These are phyloP conservation scores for Cryptococcus neoformans DNA, from an alignment of 1,284 basidiomycete species.

Conservation along the genomic window DNA sequence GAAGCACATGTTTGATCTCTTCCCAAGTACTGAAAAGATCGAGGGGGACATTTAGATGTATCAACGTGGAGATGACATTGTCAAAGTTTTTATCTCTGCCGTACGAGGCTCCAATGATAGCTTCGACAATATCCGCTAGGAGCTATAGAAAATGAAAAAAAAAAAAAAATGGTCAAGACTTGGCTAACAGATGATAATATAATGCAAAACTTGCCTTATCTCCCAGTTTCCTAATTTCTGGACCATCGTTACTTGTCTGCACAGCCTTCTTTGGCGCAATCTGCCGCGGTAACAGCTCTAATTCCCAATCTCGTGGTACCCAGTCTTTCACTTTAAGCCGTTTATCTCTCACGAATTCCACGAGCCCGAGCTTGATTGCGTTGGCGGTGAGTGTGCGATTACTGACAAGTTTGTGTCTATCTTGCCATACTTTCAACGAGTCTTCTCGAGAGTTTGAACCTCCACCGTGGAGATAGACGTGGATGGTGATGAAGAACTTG, in stretches of 20 bases:
- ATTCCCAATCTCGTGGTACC: slow-evolving; percentile 29
- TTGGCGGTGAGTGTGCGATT: slow-evolving; percentile 18
- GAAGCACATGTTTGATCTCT: slow-evolving; percentile 7
- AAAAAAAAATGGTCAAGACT: slow-evolving; percentile 35
- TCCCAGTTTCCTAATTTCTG: slow-evolving; percentile 18
- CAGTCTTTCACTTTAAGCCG: slow-evolving; percentile 20
- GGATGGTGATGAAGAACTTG: slow-evolving; percentile 27
- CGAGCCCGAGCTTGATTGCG: slow-evolving; percentile 16
- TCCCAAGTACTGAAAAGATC: slow-evolving; percentile 16
- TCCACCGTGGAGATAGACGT: slow-evolving; percentile 13
- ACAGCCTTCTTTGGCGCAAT: background rate
- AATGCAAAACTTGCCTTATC: slow-evolving; percentile 30
- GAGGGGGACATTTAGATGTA: slow-evolving; percentile 17
- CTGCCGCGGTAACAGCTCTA: slow-evolving; percentile 3
- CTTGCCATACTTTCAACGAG: slow-evolving; percentile 15
- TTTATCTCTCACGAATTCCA: slow-evolving; percentile 27
- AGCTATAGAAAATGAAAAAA: slow-evolving; percentile 24
- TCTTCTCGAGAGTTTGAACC: slow-evolving; percentile 1
- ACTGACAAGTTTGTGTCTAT: slow-evolving; percentile 15
- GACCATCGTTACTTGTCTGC: background rate
- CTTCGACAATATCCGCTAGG: slow-evolving; percentile 40
- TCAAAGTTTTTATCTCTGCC: slow-evolving; percentile 21
- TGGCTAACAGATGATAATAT: slow-evolving; percentile 21
- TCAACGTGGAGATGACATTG: slow-evolving; percentile 24
- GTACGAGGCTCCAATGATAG: slow-evolving; percentile 38